phyloP scores from a whole-genome alignment of 768 basidiomycete genomes.

The Russula sp. region DNA sequence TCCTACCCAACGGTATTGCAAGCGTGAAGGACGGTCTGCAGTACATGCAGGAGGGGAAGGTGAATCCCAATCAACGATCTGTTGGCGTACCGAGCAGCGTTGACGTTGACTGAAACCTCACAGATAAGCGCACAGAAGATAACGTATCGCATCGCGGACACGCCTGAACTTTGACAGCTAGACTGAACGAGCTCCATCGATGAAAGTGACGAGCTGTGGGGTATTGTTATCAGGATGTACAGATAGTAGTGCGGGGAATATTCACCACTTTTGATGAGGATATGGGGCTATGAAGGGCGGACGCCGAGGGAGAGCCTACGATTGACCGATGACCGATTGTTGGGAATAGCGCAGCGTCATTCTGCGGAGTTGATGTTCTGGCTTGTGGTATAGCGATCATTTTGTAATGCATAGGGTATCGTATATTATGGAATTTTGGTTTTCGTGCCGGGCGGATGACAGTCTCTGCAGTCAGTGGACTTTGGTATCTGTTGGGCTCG shows the following conservation, averaged over 20 bases:
- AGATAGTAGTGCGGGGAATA: neutral
- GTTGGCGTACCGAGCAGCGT: neutral
- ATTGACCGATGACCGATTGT: neutral
- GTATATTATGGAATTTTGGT: neutral
- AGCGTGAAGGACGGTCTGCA: conserved; percentile 27
- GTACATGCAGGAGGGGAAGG: conserved; percentile 30
- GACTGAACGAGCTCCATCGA: too few relatives aligned
- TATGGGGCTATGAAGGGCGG: neutral
- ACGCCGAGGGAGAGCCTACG: too few relatives aligned
- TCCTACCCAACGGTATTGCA: conserved; percentile 27
- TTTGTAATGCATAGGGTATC: neutral
- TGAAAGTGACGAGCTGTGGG: too few relatives aligned
- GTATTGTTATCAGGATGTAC: neutral
- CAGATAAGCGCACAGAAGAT: conserved; percentile 31
- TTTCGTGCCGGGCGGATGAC: neutral
- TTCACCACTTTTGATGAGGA: neutral
- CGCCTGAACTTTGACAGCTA: conserved; percentile 4
- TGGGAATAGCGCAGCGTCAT: neutral
- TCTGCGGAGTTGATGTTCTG: neutral
- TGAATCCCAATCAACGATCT: neutral
- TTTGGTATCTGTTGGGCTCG: too few relatives aligned
- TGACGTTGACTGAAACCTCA: neutral
- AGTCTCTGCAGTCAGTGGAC: neutral
- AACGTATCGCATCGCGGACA: conserved; percentile 26
- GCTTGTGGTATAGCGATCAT: neutral